These are phyloP conservation scores for Hypoxylon sp. DNA, from an alignment of 2,329 filamentous ascomycete species.

Conservation along the genomic window DNA sequence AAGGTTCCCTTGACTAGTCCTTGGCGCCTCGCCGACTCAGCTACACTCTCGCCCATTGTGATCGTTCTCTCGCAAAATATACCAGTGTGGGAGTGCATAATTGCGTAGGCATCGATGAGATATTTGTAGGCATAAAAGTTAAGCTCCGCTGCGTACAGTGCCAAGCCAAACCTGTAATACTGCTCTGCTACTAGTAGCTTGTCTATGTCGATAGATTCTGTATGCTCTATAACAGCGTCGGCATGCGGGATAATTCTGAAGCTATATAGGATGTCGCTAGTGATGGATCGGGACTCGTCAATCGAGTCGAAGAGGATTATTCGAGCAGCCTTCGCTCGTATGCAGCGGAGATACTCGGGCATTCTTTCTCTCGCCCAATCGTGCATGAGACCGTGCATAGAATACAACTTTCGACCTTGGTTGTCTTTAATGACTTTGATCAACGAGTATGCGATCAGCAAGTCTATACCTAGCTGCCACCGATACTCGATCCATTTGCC, in stretches of 20 bases:
- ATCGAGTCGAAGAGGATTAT: constrained; percentile 30
- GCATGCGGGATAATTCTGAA: constrained; percentile 13
- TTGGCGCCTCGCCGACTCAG: background rate
- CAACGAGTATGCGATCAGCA: constrained; percentile 23
- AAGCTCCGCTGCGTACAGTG: background rate
- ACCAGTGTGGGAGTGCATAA: background rate
- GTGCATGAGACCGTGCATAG: constrained; percentile 28
- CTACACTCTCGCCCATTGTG: background rate
- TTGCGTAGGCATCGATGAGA: background rate
- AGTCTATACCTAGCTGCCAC: constrained; percentile 12
- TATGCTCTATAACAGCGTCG: background rate
- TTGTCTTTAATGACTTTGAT: constrained; percentile 6
- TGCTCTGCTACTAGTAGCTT: background rate
- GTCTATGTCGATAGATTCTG: background rate
- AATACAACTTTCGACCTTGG: constrained; percentile 1
- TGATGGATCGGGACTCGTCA: background rate
- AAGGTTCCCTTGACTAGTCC: background rate
- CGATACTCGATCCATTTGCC: constrained; percentile 18
- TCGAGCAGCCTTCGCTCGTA: constrained; percentile 12
- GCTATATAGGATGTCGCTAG: background rate
- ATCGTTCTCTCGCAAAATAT: background rate
- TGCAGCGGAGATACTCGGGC: background rate
- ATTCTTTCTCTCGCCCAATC: constrained; percentile 27
- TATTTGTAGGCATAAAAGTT: background rate
- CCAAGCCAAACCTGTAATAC: constrained; percentile 1